Evolutionary conservation across 2,329 filamentous ascomycete genomes (phyloP).

Genomic region (Xylogone sp.): DNA sequence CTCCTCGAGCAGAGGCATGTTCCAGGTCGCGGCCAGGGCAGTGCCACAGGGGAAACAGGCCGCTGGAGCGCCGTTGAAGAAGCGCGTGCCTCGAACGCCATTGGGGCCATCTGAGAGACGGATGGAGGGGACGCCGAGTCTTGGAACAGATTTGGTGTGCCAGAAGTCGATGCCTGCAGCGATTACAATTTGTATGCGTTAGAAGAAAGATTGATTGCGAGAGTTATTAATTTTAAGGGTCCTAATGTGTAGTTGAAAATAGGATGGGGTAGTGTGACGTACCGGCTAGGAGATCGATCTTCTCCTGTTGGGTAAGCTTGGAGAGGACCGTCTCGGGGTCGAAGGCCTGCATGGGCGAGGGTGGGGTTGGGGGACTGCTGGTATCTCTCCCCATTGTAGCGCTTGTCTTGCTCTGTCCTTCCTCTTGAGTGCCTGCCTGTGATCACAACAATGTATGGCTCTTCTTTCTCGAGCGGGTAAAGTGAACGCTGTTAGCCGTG

Average conservation of each 20-base stretch:
- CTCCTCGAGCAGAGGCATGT: slow-evolving; percentile 56
- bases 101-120: slow-evolving; percentile 27
- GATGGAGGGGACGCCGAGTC: slow-evolving; percentile 22
- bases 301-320: slow-evolving; percentile 46
- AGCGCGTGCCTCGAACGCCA: slow-evolving; percentile 24
- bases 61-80: slow-evolving; percentile 35
- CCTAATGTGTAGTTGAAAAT: neutral
- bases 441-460: too few relatives aligned
- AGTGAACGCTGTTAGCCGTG: too few relatives aligned
- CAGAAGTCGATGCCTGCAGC: slow-evolving; percentile 19
- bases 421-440: too few relatives aligned
- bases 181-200: slow-evolving; percentile 35
- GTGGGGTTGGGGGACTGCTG: slow-evolving; percentile 5
- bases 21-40: slow-evolving; percentile 58
- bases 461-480: too few relatives aligned
- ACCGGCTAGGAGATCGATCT: slow-evolving; percentile 48
- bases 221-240: slow-evolving; percentile 39
- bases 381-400: slow-evolving; percentile 4
- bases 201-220: too few relatives aligned
- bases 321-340: slow-evolving; percentile 47
- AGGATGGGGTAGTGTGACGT: neutral
- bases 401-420: too few relatives aligned
- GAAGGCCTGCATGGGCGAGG: slow-evolving; percentile 20
- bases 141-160: slow-evolving; percentile 23
- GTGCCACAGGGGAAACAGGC: slow-evolving; percentile 37